phyloP scores from a whole-genome alignment of 108 stramenopile genomes.

The Fragilariopsis cylindrus region DNA sequence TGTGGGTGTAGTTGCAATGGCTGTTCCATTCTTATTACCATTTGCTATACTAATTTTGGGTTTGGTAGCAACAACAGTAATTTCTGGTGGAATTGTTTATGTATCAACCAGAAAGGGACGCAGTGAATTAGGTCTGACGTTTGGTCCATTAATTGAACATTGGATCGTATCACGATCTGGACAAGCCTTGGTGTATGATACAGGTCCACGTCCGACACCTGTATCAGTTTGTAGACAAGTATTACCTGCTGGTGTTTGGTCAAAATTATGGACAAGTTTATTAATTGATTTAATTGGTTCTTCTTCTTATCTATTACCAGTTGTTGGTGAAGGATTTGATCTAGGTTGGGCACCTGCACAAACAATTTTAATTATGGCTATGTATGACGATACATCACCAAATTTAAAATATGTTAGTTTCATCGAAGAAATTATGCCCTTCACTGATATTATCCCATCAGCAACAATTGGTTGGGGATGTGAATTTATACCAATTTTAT shows the following conservation, averaged over 20 bases:
- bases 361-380: constrained; percentile 79
- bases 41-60: constrained; percentile 28
- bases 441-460: constrained; percentile 91
- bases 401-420: constrained; percentile 79
- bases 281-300: constrained; percentile 81
- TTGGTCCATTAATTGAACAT: constrained; percentile 50
- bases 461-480: constrained; percentile 88
- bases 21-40: constrained; percentile 78
- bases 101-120: constrained; percentile 62
- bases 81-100: constrained; percentile 46
- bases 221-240: constrained; percentile 52
- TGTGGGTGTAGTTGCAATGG: constrained; percentile 53
- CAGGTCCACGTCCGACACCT: constrained; percentile 80
- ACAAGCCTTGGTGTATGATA: constrained; percentile 73
- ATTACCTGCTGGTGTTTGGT: constrained; percentile 65
- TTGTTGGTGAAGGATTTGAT: constrained; percentile 87
- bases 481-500: constrained; percentile 49
- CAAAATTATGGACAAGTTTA: constrained; percentile 64
- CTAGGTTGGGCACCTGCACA: constrained; percentile 90
- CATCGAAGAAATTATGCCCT: constrained; percentile 88
- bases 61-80: background rate
- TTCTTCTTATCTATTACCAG: constrained; percentile 79
- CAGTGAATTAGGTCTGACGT: constrained; percentile 31
- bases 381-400: constrained; percentile 78
- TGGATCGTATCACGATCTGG: constrained; percentile 55